Evolutionary conservation across 768 basidiomycete species (phyloP).

Genomic region (Bullera alba): DNA sequence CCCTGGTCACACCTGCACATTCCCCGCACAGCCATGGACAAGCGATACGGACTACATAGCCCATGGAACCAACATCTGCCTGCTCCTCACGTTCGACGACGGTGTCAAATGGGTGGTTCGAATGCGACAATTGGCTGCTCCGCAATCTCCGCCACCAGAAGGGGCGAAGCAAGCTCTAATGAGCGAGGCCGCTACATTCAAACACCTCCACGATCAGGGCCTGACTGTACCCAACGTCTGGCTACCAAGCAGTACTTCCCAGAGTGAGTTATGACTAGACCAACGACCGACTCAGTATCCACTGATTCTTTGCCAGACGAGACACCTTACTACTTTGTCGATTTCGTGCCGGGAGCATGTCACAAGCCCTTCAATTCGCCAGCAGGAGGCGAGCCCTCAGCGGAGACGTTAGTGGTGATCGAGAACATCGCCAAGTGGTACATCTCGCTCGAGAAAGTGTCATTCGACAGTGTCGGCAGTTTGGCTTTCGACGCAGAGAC

Average conservation of each 20-base stretch:
- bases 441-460: neutral
- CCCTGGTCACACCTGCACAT: neutral
- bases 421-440: neutral
- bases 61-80: neutral
- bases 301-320: neutral
- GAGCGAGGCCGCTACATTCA: neutral
- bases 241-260: neutral
- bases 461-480: neutral
- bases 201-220: neutral
- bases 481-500: neutral
- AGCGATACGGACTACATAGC: neutral
- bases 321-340: neutral
- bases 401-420: neutral
- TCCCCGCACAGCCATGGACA: neutral
- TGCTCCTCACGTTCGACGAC: neutral
- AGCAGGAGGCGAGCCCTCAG: neutral
- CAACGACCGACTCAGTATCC: neutral
- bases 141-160: neutral
- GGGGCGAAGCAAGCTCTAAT: neutral
- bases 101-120: neutral
- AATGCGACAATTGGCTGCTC: neutral
- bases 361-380: neutral
- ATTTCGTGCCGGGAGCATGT: neutral
- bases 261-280: neutral
- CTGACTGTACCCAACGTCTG: neutral